Conservation (phyloP, 164 flowering plant species). For the Santalum album region DNA sequence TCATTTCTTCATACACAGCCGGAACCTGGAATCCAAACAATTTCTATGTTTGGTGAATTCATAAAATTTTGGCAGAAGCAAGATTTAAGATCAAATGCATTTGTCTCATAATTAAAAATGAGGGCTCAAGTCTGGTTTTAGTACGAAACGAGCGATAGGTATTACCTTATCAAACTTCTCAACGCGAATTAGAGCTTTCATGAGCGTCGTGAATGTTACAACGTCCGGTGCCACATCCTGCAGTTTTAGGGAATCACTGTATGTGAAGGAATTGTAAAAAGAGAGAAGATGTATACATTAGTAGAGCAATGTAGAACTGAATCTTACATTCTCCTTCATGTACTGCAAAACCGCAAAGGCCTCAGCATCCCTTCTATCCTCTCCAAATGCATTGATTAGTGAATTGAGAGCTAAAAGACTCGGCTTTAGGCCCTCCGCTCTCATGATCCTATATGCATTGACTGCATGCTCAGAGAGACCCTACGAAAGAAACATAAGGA, state of each 20-base stretch:
- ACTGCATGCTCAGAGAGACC: conserved; percentile 93
- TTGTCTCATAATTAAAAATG: no score
- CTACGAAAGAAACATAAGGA: conserved; percentile 29
- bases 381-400: conserved; percentile 91
- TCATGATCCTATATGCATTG: conserved; percentile 79
- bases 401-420: conserved; percentile 79
- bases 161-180: conserved; percentile 89
- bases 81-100: no score
- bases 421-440: conserved; percentile 78
- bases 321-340: conserved; percentile 88
- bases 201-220: conserved; percentile 88
- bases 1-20: conserved; percentile 86
- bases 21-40: conserved; percentile 58
- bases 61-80: background rate
- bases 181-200: conserved; percentile 88
- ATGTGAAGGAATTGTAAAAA: background rate
- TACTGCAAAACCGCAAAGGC: conserved; percentile 81
- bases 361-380: conserved; percentile 85
- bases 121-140: no score
- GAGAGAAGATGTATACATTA: background rate
- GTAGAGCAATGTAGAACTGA: background rate
- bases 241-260: conserved; percentile 9
- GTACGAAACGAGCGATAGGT: no score
- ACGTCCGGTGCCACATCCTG: conserved; percentile 92
- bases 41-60: background rate